Evolutionary conservation across 2,329 filamentous ascomycete species (phyloP), one percentile per base, ranked within the genome.

Genomic region (Paecilomyces dactylethromorphus): DNA sequence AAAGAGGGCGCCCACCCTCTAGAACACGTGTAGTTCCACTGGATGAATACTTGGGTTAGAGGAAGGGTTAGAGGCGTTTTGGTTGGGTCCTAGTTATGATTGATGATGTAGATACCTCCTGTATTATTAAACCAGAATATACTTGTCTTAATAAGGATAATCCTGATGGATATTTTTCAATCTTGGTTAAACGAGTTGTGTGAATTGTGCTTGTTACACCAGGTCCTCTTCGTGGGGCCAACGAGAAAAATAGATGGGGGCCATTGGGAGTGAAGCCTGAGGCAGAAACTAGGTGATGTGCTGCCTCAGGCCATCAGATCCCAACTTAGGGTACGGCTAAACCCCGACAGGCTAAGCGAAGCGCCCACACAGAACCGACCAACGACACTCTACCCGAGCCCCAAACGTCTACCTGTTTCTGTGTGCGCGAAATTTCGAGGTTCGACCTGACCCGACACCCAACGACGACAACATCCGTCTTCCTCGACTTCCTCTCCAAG

Each of bases 1-100:
- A 65, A 76, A 77, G 66, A 71, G 74, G 59, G 75, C 72, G 6
- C 74, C 76, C 2, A 78, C 74, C 11, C 64, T 74, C 58, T 74
- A 65, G 51, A 18, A 56, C 18, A 35, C 3, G n/a, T 32, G 26
- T 29, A 52, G 53, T 32, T 29, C n/a, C 3, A 18, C 24, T 15
- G 18, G n/a, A 18, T 15, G 56, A 50, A 57, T n/a, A 33, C 7
- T 35, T 39, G 49, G 45, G n/a, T 53, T 39, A 39, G 13, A 5
- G 50, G 18, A 29, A 31, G 26, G 22, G 26, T n/a, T 51, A 49
- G 13, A 49, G 63, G 60, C 60, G 62, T 63, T 68, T 39, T 45
- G 60, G 53, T 26, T 55, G 56, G 53, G 50, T n/a, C 45, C 5
- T 29, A 15, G 32, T 45, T 26, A 58, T 39, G 49, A 57, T 26